Base-by-base conservation (phyloP, 371 early-diverging fungal genomes). In the Rhizopus microsporus region DNA sequence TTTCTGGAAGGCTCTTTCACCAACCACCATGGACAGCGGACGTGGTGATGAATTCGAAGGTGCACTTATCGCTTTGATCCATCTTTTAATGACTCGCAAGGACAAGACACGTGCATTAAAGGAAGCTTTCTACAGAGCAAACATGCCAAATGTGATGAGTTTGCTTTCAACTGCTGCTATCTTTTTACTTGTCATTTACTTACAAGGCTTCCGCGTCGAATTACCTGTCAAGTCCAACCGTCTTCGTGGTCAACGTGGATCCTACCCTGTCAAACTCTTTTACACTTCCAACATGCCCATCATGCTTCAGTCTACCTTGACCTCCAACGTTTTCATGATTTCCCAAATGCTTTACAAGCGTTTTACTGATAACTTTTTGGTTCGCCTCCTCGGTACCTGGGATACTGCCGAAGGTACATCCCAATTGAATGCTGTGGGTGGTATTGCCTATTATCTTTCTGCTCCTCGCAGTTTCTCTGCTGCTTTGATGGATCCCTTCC, bases 241-340 rank as follows among this genome's bases (percentile, higher is more conserved):
- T 54, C 88, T 93, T 72, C 94, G 98, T 78, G 99, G 99, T 51
- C 98, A 98, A 74, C 94, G 93, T 71, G 98, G 97, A 31, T 88
- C 94, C 56, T 99, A 94, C 84, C 99, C 99, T 48, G 87, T 99
- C 87, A 99, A 99, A 84, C 83, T 99, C 48, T 97, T 99, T 75
- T 99, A 99, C 87, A 98, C 99, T 46, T 98, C 99, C 73, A 99
- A 99, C 87, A 99, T 97, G 96, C 99, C 99, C 52, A 97, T 99
- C 68, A 98, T 99, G 95, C 88, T 99, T 57, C 99, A 99, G 81
- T 98, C 98, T 37, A 96, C 99, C 45, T 85, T 99, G 67, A 90
- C 96, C 38, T 94, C 98, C 69, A 93, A 99, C 73, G 83, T 97
- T 62, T 99, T 95, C 78, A 91, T 97, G 82, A 89, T 99, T 69